phyloP scores from a whole-genome alignment of 805 yeast species.

The Teunomyces panamensis region DNA sequence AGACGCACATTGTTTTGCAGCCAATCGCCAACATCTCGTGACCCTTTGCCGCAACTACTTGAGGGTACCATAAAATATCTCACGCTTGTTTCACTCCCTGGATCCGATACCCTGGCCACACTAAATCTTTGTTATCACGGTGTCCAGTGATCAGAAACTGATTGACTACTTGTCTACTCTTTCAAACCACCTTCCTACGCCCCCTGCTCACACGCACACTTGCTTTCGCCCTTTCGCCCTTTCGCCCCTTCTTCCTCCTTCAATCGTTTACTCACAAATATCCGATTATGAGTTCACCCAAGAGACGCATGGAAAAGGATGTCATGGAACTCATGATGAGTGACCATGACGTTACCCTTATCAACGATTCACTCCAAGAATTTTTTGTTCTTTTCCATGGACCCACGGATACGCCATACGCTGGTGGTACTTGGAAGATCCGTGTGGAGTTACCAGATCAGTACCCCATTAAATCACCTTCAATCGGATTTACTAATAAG shows the following conservation, averaged over 20 bases:
- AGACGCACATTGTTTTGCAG: neutral
- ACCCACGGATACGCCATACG: constrained; percentile 79
- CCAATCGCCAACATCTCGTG: constrained; percentile 3
- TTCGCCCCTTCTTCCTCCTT: neutral
- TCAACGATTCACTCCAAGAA: constrained; percentile 77
- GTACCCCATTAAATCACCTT: constrained; percentile 93
- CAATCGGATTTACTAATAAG: constrained; percentile 88
- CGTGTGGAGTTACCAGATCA: constrained; percentile 94
- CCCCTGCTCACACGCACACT: neutral
- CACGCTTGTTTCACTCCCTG: neutral
- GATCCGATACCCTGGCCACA: neutral
- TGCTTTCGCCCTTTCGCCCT: neutral
- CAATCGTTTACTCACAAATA: neutral
- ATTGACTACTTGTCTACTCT: neutral
- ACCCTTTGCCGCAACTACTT: neutral
- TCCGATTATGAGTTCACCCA: constrained; percentile 42
- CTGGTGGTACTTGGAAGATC: constrained; percentile 84
- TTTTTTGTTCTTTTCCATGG: constrained; percentile 83
- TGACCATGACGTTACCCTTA: constrained; percentile 80
- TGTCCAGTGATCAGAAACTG: neutral
- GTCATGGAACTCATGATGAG: constrained; percentile 97
- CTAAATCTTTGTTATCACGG: neutral
- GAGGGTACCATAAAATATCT: neutral
- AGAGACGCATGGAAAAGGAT: constrained; percentile 86
- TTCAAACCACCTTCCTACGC: neutral